Percentiles rank a stretch among this genome's conserved stretches.
Conservation (phyloP, 495 filamentous ascomycete species). For the Staphylotrichum tortipilum region DNA sequence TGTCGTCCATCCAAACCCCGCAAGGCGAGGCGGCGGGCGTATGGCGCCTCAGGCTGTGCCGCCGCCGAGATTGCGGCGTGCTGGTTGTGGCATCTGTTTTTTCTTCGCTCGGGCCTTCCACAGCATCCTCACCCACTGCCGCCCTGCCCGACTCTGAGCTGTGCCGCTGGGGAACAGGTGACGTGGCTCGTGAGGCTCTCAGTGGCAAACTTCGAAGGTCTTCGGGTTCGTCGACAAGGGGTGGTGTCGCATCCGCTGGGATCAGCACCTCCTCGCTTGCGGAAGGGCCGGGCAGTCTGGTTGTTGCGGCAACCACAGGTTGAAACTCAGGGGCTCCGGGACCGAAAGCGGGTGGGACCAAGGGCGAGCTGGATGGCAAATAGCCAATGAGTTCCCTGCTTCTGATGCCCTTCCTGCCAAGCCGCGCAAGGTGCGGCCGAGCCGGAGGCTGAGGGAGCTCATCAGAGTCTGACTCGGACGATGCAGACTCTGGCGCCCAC, state of each 20-base stretch:
- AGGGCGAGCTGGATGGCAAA: conserved; percentile 20
- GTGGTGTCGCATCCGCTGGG: too few relatives aligned
- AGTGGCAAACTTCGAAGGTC: background rate
- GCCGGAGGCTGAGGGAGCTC: conserved; percentile 15
- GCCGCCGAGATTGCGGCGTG: background rate
- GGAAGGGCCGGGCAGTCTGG: too few relatives aligned
- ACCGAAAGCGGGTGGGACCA: background rate
- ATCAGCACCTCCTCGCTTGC: too few relatives aligned
- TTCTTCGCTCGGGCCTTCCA: background rate
- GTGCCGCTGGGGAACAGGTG: background rate
- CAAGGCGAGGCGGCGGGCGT: background rate
- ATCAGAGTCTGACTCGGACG: conserved; percentile 7
- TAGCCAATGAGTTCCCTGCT: conserved; percentile 39
- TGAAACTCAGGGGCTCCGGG: too few relatives aligned
- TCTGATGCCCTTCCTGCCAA: conserved; percentile 33
- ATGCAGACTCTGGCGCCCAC: background rate
- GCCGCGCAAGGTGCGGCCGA: conserved; percentile 25
- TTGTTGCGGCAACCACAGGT: too few relatives aligned
- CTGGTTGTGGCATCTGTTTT: too few relatives aligned
- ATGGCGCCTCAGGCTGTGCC: background rate
- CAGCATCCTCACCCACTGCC: background rate
- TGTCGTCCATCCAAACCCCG: background rate
- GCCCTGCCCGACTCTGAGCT: background rate
- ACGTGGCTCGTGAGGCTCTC: background rate
- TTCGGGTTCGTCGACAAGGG: background rate